Base-by-base conservation (phyloP, 352 stramenopile species). In the Pythium brassicae region DNA sequence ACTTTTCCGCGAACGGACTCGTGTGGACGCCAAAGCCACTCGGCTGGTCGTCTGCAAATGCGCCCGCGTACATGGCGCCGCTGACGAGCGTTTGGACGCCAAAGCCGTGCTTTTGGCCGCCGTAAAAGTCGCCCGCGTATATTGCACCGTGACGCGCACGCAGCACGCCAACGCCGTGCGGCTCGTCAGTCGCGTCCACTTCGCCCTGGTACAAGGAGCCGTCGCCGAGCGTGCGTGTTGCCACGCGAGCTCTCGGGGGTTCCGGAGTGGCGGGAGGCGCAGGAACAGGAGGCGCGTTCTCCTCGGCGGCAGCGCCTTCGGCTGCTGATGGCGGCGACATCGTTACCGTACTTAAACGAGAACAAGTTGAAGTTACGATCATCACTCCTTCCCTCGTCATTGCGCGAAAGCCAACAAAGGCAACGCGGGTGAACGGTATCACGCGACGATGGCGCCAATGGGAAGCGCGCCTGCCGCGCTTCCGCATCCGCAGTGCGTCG, bases 1-100 rank as follows among this genome's bases (percentile, higher is more conserved):
- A 80, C 53, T 70, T 72, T 43, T 69, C 50, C 11, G 69, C 76
- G 26, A 83, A 68, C 17, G 66, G 59, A 27, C 70, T 79, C 1
- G 68, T 57, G 42, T 83, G 70, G 7, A 85, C 61, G 7, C 76
- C 78, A 34, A 80, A 71, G 3, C 76, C 78, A 25, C 50, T 61
- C 5, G 60, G 26, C 20, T 67, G 49, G 1, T 62, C 68, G 15
- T 63, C 26, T 0, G 23, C 25, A 46, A 82, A 83, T 20, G 74
- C 65, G 1, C 76, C 78, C 0, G 65, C 70, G 45, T 74, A 88
- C 17, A 53, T 50, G 3, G 69, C 55, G 11, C 75, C 75, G 29
- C 79, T 85, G 8, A 58, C 52, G 34, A 69, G 47, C 29, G 74
- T 44, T 35, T 75, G 63, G 11, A 85, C 71, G n/a, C 78, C 78